Evolutionary conservation across 129 eudicot genomes (phyloP), one percentile per base, ranked within the genome.

Genomic region (Chrysanthemum lavandulifolium): DNA sequence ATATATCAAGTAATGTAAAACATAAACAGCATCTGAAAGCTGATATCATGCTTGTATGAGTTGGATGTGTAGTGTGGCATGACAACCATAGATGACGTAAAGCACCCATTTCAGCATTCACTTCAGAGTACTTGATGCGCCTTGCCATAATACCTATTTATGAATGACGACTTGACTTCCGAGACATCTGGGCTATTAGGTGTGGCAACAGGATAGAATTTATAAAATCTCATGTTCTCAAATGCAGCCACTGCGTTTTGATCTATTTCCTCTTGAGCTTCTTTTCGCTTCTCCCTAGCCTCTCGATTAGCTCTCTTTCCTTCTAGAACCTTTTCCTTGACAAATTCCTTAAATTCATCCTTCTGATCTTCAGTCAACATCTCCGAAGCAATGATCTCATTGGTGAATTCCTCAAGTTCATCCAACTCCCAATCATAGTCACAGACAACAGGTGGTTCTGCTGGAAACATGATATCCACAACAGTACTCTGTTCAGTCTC

Each of bases 111-210:
- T n/a, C 57, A 52, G 1, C 45, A 36, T 36, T 36, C 8, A 6
- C 45, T 36, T 90, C 87, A 91, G 3, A 91, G 13, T 58, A 91
- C 85, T 74, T 73, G 65, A 73, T 91, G 88, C 12, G 95, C 95
- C 79, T 85, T 87, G 65, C 97, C 89, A 29, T 91, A 91, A 70
- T 90, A 90, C 74, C 97, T 78, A 77, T 90, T 90, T 67, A 87
- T 87, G 72, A 81, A 87, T 19, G 82, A 73, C 45, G 86, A 73
- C 96, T 89, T 91, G 31, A 86, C 92, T 10, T 13, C 51, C 15
- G 96, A 82, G 56, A 86, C 29, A 27, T 27, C 87, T 54, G 92
- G 96, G n/a, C 87, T 77, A 65, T 86, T 86, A 5, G 96, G 82
- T 19, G 96, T 36, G 1, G 83, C 40, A 75, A 85, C 84, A 13